Conservation (phyloP, 306 rosid genomes). For the Gleditsia sinensis region DNA sequence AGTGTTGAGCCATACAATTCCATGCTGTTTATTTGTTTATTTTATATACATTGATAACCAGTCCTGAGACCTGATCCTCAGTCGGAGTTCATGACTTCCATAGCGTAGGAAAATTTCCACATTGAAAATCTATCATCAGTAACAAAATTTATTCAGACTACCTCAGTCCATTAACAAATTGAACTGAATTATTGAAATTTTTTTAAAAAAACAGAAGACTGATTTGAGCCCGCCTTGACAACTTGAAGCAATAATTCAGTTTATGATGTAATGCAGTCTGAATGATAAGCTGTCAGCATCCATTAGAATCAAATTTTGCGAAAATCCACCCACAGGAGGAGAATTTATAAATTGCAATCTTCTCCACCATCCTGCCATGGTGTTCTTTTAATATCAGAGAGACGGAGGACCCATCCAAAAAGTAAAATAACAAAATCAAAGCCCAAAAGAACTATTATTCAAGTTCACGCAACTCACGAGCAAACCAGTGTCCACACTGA, state of each 20-base stretch:
- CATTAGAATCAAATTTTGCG: neutral
- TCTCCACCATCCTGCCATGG: neutral
- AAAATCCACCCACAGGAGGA: neutral
- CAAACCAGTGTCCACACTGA: neutral
- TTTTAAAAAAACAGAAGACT: neutral
- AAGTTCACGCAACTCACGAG: neutral
- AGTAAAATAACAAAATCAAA: neutral
- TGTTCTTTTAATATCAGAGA: neutral
- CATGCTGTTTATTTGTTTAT: too few relatives aligned
- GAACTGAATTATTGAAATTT: neutral
- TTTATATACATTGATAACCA: too few relatives aligned
- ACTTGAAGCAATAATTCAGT: too few relatives aligned
- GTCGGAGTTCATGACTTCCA: too few relatives aligned
- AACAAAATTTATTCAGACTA: neutral
- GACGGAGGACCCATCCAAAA: neutral
- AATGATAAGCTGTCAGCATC: neutral
- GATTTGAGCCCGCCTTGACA: too few relatives aligned
- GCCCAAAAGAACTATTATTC: neutral
- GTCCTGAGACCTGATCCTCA: neutral
- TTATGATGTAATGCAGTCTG: too few relatives aligned
- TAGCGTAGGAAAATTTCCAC: neutral
- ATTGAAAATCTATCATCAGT: neutral
- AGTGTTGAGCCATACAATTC: too few relatives aligned
- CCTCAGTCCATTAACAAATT: neutral
- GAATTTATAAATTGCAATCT: neutral